These are phyloP conservation scores for Trichoderma afroharzianum DNA, from an alignment of 2,329 filamentous ascomycete species.

Conservation along the genomic window DNA sequence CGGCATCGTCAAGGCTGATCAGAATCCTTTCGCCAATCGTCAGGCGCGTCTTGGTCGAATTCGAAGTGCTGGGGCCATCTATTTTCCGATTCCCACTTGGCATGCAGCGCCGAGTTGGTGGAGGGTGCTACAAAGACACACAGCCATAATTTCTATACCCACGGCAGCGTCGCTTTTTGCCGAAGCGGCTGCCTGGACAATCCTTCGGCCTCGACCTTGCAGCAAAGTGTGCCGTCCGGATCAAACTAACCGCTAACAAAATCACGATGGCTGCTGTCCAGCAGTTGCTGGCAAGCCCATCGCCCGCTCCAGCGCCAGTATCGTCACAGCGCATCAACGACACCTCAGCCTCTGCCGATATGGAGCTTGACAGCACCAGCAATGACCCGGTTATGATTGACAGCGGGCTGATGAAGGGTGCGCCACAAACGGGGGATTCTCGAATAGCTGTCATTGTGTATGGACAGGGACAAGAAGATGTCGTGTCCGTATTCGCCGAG, in stretches of 20 bases:
- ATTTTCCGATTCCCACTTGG: not conserved
- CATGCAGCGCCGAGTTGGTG: constrained; percentile 9
- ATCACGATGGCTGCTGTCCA: constrained; percentile 38
- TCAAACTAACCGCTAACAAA: not conserved
- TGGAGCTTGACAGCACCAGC: constrained; percentile 36
- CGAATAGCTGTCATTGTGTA: constrained; percentile 65
- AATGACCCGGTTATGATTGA: constrained; percentile 34
- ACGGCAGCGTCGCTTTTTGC: constrained; percentile 6
- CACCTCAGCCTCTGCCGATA: constrained; percentile 23
- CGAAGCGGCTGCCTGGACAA: not conserved
- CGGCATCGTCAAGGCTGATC: not conserved
- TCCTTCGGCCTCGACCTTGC: not conserved
- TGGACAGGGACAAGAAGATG: constrained; percentile 66
- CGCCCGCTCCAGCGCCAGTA: constrained; percentile 29
- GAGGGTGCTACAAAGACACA: constrained; percentile 5
- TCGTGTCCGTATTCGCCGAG: constrained; percentile 72
- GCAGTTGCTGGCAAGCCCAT: constrained; percentile 34
- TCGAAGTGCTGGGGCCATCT: not conserved
- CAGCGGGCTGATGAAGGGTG: constrained; percentile 42
- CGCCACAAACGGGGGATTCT: constrained; percentile 50
- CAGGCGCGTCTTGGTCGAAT: not conserved
- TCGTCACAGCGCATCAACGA: constrained; percentile 26
- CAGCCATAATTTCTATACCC: not conserved
- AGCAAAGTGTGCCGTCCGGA: not conserved
- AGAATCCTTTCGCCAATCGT: not conserved